Evolutionary conservation across 2,329 filamentous ascomycete genomes (phyloP).

Genomic region (Cladosporium cucumerinum): DNA sequence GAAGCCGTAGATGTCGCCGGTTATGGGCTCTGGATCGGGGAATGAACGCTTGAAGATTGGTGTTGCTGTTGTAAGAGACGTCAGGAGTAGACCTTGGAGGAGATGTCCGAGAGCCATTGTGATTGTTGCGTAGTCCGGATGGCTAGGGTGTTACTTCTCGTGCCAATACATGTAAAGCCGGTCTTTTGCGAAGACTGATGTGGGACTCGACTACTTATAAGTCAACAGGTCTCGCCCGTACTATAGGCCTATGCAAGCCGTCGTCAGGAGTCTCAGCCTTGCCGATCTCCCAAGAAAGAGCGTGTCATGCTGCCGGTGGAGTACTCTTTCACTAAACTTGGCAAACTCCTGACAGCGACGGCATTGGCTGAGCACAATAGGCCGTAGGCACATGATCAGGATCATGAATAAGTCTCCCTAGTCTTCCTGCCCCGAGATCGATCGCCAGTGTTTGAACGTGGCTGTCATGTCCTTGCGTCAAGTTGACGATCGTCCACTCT

Average conservation of each 20-base stretch:
- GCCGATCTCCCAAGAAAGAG: conserved; percentile 1
- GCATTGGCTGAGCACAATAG: background rate
- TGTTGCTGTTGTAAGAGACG: background rate
- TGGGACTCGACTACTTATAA: background rate
- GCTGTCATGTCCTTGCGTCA: background rate
- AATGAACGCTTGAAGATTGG: conserved; percentile 8
- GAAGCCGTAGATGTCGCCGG: conserved; percentile 24
- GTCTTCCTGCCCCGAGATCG: background rate
- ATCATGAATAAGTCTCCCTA: background rate
- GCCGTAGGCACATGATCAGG: background rate
- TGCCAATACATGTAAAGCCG: background rate
- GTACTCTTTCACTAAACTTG: background rate
- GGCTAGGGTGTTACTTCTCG: background rate
- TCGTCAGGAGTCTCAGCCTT: conserved; percentile 5
- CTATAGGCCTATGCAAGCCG: background rate
- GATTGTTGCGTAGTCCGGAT: background rate
- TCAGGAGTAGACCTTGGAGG: background rate
- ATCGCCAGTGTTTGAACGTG: background rate
- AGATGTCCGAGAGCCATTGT: background rate
- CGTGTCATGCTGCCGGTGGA: background rate
- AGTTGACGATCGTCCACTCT: background rate
- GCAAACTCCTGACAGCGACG: background rate
- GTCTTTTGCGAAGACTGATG: background rate
- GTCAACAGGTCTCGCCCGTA: background rate
- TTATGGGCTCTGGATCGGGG: conserved; percentile 2